Conservation (phyloP, 768 basidiomycete genomes). For the Calocybe gangraenosa region DNA sequence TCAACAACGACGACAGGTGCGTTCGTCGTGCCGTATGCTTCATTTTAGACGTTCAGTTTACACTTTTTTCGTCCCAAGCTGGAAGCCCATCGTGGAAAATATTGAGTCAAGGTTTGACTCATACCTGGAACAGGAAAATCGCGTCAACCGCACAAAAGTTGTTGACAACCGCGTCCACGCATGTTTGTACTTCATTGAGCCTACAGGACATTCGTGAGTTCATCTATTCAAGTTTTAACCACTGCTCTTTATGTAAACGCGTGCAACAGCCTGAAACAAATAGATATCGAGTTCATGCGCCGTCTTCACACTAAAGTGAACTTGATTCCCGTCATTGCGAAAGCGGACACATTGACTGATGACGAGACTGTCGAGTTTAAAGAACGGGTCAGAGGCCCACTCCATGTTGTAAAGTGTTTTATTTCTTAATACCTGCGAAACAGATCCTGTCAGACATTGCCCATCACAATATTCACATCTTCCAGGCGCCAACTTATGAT, state of each 20-base stretch:
- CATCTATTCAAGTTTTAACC: slow-evolving; percentile 2
- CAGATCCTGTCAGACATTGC: slow-evolving; percentile 92
- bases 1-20: slow-evolving; percentile 97
- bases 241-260: slow-evolving; percentile 4
- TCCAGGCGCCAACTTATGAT: slow-evolving; percentile 96
- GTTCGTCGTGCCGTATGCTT: slow-evolving; percentile 20
- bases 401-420: slow-evolving; percentile 5
- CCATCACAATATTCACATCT: slow-evolving; percentile 95
- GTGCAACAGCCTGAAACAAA: slow-evolving; percentile 79
- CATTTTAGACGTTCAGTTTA: slow-evolving; percentile 13
- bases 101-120: slow-evolving; percentile 98
- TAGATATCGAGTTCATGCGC: slow-evolving; percentile 99
- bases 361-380: slow-evolving; percentile 94
- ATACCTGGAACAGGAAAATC: slow-evolving; percentile 97
- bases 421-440: background rate
- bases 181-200: slow-evolving; percentile 98
- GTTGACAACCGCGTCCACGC: slow-evolving; percentile 98
- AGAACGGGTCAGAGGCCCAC: slow-evolving; percentile 57
- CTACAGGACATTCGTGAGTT: slow-evolving; percentile 94
- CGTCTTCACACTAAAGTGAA: slow-evolving; percentile 97
- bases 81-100: slow-evolving; percentile 98
- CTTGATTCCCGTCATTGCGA: slow-evolving; percentile 97
- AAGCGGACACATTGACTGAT: slow-evolving; percentile 96
- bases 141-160: slow-evolving; percentile 91
- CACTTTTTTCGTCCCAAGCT: slow-evolving; percentile 45